Percentiles rank a stretch among this genome's conserved stretches.
These are phyloP conservation scores for Hippophae tibetana DNA, from an alignment of 306 rosid species.

Conservation along the genomic window DNA sequence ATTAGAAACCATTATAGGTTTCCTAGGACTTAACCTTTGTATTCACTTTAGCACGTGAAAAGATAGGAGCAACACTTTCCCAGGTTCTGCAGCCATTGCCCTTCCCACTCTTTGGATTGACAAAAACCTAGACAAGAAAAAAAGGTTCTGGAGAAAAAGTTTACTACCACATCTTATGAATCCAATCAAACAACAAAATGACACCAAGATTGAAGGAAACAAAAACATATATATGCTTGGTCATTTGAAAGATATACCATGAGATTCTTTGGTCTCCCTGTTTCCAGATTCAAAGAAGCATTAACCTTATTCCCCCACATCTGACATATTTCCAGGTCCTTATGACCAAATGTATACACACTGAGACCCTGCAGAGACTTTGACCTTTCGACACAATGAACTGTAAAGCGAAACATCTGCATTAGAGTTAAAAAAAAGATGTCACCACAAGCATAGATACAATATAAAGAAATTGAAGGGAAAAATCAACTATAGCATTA, in stretches of 20 bases:
- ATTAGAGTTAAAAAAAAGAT: conserved; percentile 21
- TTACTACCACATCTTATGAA: conserved; percentile 1
- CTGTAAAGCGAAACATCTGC: conserved; percentile 60
- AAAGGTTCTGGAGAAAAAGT: conserved; percentile 35
- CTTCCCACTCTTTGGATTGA: conserved; percentile 94
- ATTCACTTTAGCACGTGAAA: conserved; percentile 64
- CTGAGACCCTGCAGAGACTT: conserved; percentile 33
- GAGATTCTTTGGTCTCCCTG: conserved; percentile 74
- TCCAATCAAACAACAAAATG: conserved; percentile 14
- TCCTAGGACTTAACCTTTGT: conserved; percentile 53
- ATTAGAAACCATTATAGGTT: not conserved
- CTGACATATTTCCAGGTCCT: conserved; percentile 44
- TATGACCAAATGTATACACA: conserved; percentile 64
- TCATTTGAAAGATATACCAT: conserved; percentile 48
- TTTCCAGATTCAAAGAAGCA: conserved; percentile 35
- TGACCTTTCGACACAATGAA: conserved; percentile 57
- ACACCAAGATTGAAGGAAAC: conserved; percentile 10
- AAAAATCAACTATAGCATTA: conserved; percentile 6
- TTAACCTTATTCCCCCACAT: conserved; percentile 63
- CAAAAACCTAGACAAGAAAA: conserved; percentile 72
- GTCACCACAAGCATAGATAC: not conserved
- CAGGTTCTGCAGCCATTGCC: conserved; percentile 68
- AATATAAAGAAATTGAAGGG: conserved; percentile 7
- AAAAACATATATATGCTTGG: conserved; percentile 5
- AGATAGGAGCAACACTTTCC: conserved; percentile 80